phyloP scores from a whole-genome alignment of 257 asterid genomes.

The Parsonsia alboflavescens region DNA sequence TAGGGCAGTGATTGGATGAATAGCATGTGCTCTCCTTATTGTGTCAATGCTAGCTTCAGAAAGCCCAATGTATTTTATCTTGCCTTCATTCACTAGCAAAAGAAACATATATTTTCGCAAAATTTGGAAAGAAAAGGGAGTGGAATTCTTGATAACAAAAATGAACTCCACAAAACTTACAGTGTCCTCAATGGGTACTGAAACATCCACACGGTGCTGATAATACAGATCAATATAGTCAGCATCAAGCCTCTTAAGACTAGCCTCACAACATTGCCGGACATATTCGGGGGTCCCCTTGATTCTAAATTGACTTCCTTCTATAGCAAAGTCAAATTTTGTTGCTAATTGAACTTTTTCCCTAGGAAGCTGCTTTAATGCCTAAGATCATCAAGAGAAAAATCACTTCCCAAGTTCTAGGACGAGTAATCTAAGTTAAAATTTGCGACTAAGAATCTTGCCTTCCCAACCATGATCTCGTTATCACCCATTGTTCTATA shows the following conservation, averaged over 20 bases:
- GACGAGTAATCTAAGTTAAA: background rate
- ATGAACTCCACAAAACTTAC: slow-evolving; percentile 20
- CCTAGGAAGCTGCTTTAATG: too few relatives aligned
- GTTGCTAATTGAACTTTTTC: too few relatives aligned
- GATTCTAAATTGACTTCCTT: too few relatives aligned
- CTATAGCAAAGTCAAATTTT: too few relatives aligned
- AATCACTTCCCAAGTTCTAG: too few relatives aligned
- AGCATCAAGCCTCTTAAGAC: slow-evolving; percentile 44
- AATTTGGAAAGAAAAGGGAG: too few relatives aligned
- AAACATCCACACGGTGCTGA: slow-evolving; percentile 38
- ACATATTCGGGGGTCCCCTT: too few relatives aligned
- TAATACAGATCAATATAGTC: slow-evolving; percentile 56
- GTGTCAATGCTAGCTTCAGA: slow-evolving; percentile 56
- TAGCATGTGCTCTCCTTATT: slow-evolving; percentile 48
- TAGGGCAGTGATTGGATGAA: slow-evolving; percentile 52
- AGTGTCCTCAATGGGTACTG: slow-evolving; percentile 57
- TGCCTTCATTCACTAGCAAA: slow-evolving; percentile 51
- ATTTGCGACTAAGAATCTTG: slow-evolving; percentile 1
- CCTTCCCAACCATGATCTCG: slow-evolving; percentile 57
- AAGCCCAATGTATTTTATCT: slow-evolving; percentile 45
- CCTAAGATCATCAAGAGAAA: too few relatives aligned
- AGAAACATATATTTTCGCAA: background rate
- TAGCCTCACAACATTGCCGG: slow-evolving; percentile 39
- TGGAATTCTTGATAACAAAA: too few relatives aligned
- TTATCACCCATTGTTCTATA: slow-evolving; percentile 36